phyloP scores from a whole-genome alignment of 2,329 filamentous ascomycete species.

The Cercospora zeae-maydis region DNA sequence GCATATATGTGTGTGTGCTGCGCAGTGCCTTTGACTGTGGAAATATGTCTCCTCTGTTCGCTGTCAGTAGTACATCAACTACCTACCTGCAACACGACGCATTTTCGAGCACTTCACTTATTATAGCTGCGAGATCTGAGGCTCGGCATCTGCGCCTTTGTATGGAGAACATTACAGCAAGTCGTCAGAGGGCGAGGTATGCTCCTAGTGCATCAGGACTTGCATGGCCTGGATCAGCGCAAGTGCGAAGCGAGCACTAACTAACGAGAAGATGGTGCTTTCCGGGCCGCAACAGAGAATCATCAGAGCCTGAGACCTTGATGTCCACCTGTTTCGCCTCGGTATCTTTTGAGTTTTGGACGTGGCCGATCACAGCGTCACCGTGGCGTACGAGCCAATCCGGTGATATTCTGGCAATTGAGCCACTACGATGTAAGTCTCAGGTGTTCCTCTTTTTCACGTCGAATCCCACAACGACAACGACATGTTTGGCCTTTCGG shows the following conservation, averaged over 20 bases:
- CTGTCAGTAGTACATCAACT: background rate
- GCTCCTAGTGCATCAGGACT: no score
- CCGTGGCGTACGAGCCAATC: background rate
- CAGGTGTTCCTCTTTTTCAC: background rate
- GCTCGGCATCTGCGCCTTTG: background rate
- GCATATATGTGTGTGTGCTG: background rate
- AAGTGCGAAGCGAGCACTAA: background rate
- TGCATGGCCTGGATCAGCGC: background rate
- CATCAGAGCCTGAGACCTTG: background rate
- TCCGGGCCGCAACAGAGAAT: no score
- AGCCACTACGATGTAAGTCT: background rate
- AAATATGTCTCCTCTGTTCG: background rate
- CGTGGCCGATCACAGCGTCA: constrained; percentile 1
- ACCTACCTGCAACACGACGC: background rate
- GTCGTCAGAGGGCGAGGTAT: background rate
- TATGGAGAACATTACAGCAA: background rate
- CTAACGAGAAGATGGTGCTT: background rate
- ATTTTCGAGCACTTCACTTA: no score
- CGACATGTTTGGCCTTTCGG: background rate
- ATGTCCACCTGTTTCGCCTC: background rate
- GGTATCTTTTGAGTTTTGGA: background rate
- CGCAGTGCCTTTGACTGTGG: background rate
- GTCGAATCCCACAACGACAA: background rate
- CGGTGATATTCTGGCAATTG: background rate
- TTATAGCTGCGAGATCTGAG: background rate